Evolutionary conservation across 1,284 basidiomycete species (phyloP).

Genomic region (Cryptococcus depauperatus): DNA sequence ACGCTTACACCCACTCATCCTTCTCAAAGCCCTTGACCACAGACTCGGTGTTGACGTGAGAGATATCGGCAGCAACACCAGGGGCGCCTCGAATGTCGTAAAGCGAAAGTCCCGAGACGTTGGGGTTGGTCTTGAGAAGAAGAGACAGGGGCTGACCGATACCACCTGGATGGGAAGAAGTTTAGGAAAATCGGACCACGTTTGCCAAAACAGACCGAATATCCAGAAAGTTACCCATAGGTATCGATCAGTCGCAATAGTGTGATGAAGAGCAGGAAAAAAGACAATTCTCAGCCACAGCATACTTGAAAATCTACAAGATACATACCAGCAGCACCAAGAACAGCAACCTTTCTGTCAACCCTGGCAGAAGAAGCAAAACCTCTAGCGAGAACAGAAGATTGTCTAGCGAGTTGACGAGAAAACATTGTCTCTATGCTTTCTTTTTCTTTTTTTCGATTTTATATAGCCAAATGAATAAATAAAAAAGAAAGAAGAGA

Average conservation of each 20-base stretch:
- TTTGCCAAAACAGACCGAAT: background rate
- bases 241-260: background rate
- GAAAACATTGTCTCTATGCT: conserved; percentile 31
- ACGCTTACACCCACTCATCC: conserved; percentile 46
- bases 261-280: background rate
- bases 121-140: conserved; percentile 75
- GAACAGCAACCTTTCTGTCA: conserved; percentile 43
- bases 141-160: conserved; percentile 85
- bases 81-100: conserved; percentile 97
- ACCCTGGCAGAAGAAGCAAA: conserved; percentile 43
- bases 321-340: conserved; percentile 39
- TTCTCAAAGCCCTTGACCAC: conserved; percentile 57
- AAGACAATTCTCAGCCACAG: background rate
- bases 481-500: conserved; percentile 7
- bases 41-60: conserved; percentile 61
- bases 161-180: conserved; percentile 49
- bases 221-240: background rate
- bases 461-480: conserved; percentile 1
- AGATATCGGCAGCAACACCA: conserved; percentile 90
- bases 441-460: conserved; percentile 4
- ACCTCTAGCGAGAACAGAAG: conserved; percentile 31
- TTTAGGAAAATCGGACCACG: too few species aligned
- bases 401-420: conserved; percentile 23
- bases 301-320: background rate
- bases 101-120: conserved; percentile 74